Evolutionary conservation across 768 basidiomycete species (phyloP), one percentile per base, ranked within the genome.

Genomic region (Leccinum arenicola): DNA sequence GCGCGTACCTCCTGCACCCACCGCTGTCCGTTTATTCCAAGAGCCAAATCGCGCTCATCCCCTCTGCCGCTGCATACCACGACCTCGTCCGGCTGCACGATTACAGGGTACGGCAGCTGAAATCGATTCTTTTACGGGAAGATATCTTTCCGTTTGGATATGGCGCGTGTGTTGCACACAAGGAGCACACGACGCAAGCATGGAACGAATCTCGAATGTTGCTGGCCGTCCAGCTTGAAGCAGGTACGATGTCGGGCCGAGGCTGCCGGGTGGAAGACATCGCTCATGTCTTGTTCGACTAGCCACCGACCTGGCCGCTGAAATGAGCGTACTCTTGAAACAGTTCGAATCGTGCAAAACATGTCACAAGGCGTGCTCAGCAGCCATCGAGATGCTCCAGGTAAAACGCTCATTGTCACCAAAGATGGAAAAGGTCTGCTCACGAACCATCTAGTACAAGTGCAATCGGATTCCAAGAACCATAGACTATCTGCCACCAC

Each of bases 111-210:
- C 77, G 80, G 66, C 74, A 76, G 25, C 69, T 90, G 51, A 79
- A 80, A 50, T 76, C 78, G 27, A 72, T 84, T 6, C 67, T 89
- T 17, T 67, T 84, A 40, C 76, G 74, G 21, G 86, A 89, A 66
- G 82, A 85, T 35, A 77, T 90, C 49, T 91, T 90, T 66, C 88
- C 88, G 19, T 84, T 87, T 70, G 86, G 87, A 21, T 90, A 89
- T 58, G 86, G 88, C 4, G 72, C 73, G 59, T 91, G 88, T 68
- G 47, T 73, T n/a, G 68, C 71, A 43, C 88, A 89, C 70, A 72
- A 70, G 51, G 75, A 76, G 27, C 67, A 74, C 43, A 80, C 84
- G 1, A 70, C 62, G 45, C 69, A 71, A 5, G 66, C 72, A 17
- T 90, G 88, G 88, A 80, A 84, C 55, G 72, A 75, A 47, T 74